Base-by-base conservation (phyloP, 345 rosid genomes). In the Lepidium aucheri region DNA sequence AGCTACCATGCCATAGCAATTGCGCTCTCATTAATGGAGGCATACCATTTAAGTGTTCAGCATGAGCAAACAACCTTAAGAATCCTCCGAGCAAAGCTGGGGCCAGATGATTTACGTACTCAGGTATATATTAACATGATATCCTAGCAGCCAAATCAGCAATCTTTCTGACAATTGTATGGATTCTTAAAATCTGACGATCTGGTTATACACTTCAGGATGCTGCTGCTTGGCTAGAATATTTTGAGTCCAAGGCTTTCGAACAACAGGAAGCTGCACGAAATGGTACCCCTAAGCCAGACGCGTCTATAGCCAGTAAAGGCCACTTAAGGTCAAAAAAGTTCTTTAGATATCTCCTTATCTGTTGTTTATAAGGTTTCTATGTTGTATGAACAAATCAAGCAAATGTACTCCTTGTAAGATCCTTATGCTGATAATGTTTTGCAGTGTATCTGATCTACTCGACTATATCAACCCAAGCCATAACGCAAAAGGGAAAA, bases 171-270 rank as follows among this genome's bases (percentile, higher is more conserved):
- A 44, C 42, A 36, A 40, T 38, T 63, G 34, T 36, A 54, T 38
- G 18, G 10, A 39, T 47, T 46, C 44, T 54, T 46, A 38, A 47
- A 35, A 28, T 34, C 16, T 66, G 22, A 50, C 30, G 9, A 46
- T 62, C 67, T 39, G 41, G 22, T 40, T 63, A 74, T 78, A 76
- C 74, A 22, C 59, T 77, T 54, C 82, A 94, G 99, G 99, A 94
- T 81, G 97, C 99, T 68, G 97, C 99, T 70, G 99, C 99, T 71
- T 94, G 99, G 99, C 92, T 94, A 49, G 99, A 90, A 78, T 90
- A 94, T 78, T 94, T 94, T 54, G 99, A 94, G 77, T 88, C 97
- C 60, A 94, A 94, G 84, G 95, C 92, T 60, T 85, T 88, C 65
- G 97, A 94, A 75, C 99, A 94, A 79, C 99, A 90, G 81, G 99